Evolutionary conservation across 257 asterid genomes (phyloP).

Genomic region (Nicotiana obtusifolia): DNA sequence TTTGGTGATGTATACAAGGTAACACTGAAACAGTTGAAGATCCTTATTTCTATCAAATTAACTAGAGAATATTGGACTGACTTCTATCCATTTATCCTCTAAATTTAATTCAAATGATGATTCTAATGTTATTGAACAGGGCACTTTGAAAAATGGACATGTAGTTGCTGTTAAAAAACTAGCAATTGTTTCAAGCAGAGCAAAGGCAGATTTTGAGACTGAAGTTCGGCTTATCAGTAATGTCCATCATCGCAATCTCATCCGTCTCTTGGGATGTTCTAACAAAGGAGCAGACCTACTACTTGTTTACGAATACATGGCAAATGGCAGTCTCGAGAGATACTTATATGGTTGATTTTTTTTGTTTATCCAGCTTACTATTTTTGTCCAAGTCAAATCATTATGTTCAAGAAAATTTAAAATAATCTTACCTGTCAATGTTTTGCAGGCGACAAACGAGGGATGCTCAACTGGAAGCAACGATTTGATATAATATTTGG

Average conservation of each 20-base stretch:
- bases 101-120: background rate
- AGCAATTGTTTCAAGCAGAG: slow-evolving; percentile 41
- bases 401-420: background rate
- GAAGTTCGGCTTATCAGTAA: slow-evolving; percentile 82
- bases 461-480: slow-evolving; percentile 70
- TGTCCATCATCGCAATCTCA: slow-evolving; percentile 84
- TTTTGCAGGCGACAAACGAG: slow-evolving; percentile 50
- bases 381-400: background rate
- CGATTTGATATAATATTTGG: slow-evolving; percentile 65
- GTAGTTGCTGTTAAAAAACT: slow-evolving; percentile 73
- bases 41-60: background rate
- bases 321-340: slow-evolving; percentile 70
- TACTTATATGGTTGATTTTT: slow-evolving; percentile 50
- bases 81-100: background rate
- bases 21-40: background rate
- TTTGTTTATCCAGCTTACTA: background rate
- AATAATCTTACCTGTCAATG: background rate
- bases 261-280: slow-evolving; percentile 75
- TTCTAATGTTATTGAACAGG: slow-evolving; percentile 31
- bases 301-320: slow-evolving; percentile 73
- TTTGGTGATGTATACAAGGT: slow-evolving; percentile 85
- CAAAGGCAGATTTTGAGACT: slow-evolving; percentile 60
- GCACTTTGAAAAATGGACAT: slow-evolving; percentile 59
- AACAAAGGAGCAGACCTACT: slow-evolving; percentile 58
- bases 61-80: background rate